Percentiles rank a stretch among this genome's conserved stretches.
Conservation (phyloP, 1,284 basidiomycete species). For the Cryptococcus neoformans region DNA sequence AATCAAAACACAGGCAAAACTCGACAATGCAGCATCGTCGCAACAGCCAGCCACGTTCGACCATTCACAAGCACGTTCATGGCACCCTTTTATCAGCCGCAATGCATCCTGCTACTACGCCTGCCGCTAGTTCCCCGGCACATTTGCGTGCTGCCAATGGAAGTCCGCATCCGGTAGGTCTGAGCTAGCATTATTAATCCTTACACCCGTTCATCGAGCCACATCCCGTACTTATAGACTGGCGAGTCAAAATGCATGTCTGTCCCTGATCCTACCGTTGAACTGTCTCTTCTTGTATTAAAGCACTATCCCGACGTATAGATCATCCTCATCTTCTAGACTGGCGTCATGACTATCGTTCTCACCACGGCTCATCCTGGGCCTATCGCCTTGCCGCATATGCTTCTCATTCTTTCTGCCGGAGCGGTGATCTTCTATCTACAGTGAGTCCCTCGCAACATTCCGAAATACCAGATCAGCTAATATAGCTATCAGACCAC, state of each 20-base stretch:
- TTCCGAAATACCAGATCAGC: background rate
- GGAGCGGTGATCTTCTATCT: background rate
- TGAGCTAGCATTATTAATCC: background rate
- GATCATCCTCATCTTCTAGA: conserved; percentile 41
- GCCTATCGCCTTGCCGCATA: background rate
- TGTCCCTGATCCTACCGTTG: conserved; percentile 54
- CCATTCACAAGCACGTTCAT: background rate
- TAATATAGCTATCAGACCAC: background rate
- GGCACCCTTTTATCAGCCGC: background rate
- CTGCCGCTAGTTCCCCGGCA: background rate
- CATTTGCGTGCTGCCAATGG: background rate
- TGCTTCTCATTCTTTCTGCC: background rate
- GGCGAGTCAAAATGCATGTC: background rate
- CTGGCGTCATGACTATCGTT: background rate
- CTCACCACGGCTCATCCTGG: background rate
- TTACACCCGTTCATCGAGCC: background rate
- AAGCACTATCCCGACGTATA: conserved; percentile 51
- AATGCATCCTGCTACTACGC: background rate
- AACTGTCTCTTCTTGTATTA: conserved; percentile 54
- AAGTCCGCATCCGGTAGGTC: background rate
- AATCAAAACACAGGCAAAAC: too few relatives aligned
- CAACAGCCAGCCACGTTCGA: background rate
- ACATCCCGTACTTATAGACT: background rate
- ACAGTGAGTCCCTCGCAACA: background rate
- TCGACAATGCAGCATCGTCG: background rate